Evolutionary conservation across 305 asterid species (phyloP).

Genomic region (Caryopteris hybrid): DNA sequence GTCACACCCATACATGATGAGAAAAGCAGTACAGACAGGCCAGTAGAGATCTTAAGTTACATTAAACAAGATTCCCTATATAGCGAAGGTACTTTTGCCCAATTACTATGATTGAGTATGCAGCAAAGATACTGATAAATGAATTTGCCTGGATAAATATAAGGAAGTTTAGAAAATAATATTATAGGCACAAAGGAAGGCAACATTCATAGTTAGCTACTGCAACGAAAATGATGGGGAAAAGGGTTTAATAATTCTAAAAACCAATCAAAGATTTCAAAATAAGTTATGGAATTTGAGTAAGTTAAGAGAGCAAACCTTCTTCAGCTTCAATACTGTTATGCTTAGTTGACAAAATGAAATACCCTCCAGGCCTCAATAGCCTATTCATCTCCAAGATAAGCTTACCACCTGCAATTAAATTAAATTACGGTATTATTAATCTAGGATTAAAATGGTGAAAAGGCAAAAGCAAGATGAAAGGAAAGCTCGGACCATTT

Average conservation of each 20-base stretch:
- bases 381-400: constrained; percentile 87
- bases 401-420: constrained; percentile 74
- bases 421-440: too few species aligned
- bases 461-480: background rate
- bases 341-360: constrained; percentile 74
- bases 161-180: background rate
- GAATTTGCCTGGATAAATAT: background rate
- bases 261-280: background rate
- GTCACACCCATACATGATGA: too few species aligned
- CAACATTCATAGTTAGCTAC: background rate
- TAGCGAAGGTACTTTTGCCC: background rate
- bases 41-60: too few species aligned
- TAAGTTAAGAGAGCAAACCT: constrained; percentile 50
- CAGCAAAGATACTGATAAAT: background rate
- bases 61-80: background rate
- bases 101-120: too few species aligned
- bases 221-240: background rate
- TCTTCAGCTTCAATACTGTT: constrained; percentile 79
- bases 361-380: constrained; percentile 95
- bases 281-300: background rate
- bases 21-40: too few species aligned
- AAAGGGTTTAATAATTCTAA: too few species aligned
- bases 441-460: background rate
- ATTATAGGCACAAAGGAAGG: background rate
- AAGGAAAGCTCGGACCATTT: constrained; percentile 57